A percentile compares a stretch with the other conserved stretches of the same genome.
These are phyloP conservation scores for Trichoderma reesei DNA, from an alignment of 495 filamentous ascomycete species.

Conservation along the genomic window DNA sequence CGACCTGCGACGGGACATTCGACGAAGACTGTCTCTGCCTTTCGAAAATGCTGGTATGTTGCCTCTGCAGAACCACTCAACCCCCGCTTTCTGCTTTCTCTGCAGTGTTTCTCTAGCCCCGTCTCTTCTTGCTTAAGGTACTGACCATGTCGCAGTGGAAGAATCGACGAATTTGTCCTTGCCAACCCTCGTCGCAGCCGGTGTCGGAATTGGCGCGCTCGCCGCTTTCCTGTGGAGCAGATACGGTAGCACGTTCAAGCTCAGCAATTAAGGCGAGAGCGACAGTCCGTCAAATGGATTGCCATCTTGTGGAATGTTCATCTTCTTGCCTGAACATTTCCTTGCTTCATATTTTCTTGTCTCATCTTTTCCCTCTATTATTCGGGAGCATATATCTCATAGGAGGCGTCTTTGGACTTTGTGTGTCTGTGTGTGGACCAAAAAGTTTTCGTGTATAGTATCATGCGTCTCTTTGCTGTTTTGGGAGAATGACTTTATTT, in stretches of 20 bases:
- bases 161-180: not conserved
- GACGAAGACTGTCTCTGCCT: not conserved
- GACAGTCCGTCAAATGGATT: not conserved
- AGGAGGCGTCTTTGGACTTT: slow-evolving; percentile 5
- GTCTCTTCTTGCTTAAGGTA: not conserved
- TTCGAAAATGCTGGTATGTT: not conserved
- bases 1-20: slow-evolving; percentile 2
- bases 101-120: not conserved
- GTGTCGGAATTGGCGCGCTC: slow-evolving; percentile 9
- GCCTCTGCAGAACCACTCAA: not conserved
- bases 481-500: not conserved
- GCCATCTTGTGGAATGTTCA: no score
- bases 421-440: no score
- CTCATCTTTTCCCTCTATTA: not conserved
- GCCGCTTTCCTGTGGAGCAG: slow-evolving; percentile 10
- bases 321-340: no score
- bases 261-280: not conserved
- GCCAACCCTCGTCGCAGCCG: not conserved
- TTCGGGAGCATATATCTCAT: not conserved
- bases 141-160: not conserved
- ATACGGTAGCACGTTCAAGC: not conserved
- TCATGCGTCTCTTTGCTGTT: no score
- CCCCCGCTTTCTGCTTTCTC: not conserved
- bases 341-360: not conserved
- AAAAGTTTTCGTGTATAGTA: not conserved